A percentile compares a stretch with the other conserved stretches of the same genome.
Evolutionary conservation across 2,329 filamentous ascomycete genomes (phyloP).

Genomic region (Cladorrhinum sp.): DNA sequence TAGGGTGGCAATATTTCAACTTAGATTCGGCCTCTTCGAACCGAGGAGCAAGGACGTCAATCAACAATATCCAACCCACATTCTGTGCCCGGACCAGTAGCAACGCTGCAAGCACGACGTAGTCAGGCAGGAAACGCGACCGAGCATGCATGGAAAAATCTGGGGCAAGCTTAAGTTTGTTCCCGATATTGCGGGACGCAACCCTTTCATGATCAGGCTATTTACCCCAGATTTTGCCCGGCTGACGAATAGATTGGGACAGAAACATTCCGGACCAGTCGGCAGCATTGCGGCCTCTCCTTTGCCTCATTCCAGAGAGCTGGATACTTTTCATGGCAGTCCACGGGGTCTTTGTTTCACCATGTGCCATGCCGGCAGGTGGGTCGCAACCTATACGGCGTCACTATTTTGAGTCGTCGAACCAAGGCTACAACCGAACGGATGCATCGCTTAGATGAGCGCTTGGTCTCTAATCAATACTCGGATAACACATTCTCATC

Average conservation of each 20-base stretch:
- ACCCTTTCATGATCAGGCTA: slow-evolving; percentile 15
- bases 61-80: background rate
- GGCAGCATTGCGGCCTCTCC: slow-evolving; percentile 25
- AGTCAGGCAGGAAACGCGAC: slow-evolving; percentile 3
- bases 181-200: slow-evolving; percentile 9
- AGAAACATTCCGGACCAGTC: slow-evolving; percentile 26
- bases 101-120: slow-evolving; percentile 1
- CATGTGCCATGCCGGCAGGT: slow-evolving; percentile 3
- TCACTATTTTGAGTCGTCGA: slow-evolving; percentile 15
- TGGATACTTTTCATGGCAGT: slow-evolving; percentile 15
- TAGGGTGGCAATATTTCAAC: slow-evolving; percentile 9
- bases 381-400: slow-evolving; percentile 1
- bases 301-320: slow-evolving; percentile 18
- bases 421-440: slow-evolving; percentile 7
- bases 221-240: slow-evolving; percentile 31
- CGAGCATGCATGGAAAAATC: slow-evolving; percentile 10
- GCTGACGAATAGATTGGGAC: slow-evolving; percentile 21
- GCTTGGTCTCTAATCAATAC: slow-evolving; percentile 6
- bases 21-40: slow-evolving; percentile 9
- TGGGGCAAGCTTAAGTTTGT: slow-evolving; percentile 5
- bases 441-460: slow-evolving; percentile 7
- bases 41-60: slow-evolving; percentile 4
- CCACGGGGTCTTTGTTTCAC: slow-evolving; percentile 18
- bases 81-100: background rate
- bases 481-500: slow-evolving; percentile 8